Evolutionary conservation across 805 yeast species (phyloP).

Genomic region (Candida taoyuanica): DNA sequence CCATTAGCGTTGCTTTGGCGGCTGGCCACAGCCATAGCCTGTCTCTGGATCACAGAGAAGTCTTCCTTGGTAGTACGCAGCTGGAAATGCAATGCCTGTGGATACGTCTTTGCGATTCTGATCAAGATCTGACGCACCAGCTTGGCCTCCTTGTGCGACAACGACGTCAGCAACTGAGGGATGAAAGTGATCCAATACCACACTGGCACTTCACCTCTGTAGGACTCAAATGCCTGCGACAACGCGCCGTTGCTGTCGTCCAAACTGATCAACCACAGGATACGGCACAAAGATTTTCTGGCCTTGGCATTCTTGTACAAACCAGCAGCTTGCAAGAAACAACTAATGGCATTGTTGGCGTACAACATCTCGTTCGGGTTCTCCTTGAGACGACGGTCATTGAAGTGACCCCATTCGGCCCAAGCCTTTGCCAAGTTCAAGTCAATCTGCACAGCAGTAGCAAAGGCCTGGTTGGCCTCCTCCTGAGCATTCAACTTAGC

Average conservation of each 20-base stretch:
- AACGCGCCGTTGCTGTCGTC: constrained; percentile 82
- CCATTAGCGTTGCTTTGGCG: constrained; percentile 19
- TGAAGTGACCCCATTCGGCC: constrained; percentile 99
- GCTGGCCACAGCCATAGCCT: constrained; percentile 49
- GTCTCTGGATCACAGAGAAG: constrained; percentile 80
- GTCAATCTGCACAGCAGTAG: constrained; percentile 96
- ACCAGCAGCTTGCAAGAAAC: constrained; percentile 97
- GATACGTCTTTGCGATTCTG: constrained; percentile 92
- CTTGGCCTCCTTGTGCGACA: constrained; percentile 87
- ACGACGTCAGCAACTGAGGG: constrained; percentile 85
- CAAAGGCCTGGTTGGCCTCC: constrained; percentile 96
- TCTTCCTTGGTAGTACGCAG: constrained; percentile 94
- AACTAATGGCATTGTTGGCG: constrained; percentile 92
- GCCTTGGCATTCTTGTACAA: constrained; percentile 90
- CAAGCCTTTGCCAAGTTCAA: constrained; percentile 94
- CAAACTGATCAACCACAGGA: constrained; percentile 87
- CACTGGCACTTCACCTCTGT: constrained; percentile 94
- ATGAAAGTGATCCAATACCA: constrained; percentile 99
- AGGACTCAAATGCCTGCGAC: constrained; percentile 83
- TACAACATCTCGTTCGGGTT: constrained; percentile 73
- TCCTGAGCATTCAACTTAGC: constrained; percentile 87
- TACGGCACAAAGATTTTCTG: constrained; percentile 79
- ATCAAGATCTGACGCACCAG: constrained; percentile 84
- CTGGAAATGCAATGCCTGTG: constrained; percentile 96
- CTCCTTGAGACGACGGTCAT: constrained; percentile 82